Evolutionary conservation across 371 early-diverging fungal genomes (phyloP), one percentile per base, ranked within the genome.

Genomic region (Haplosporangium sp.): DNA sequence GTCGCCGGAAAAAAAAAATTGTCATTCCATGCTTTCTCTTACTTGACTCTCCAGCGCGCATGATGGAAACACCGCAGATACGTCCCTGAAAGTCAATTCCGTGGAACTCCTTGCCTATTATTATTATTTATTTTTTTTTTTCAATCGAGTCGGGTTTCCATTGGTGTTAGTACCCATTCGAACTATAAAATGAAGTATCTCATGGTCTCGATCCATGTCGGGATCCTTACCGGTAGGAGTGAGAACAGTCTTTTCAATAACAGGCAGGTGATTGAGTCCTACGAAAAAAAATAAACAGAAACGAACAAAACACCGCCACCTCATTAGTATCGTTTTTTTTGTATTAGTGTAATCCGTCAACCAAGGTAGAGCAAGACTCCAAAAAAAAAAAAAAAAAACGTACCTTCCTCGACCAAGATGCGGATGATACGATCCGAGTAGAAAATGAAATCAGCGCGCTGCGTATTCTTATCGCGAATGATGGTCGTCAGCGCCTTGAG

Each of bases 31-130:
- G 20, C 11, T 59, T 12, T 9, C 87, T 89, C 74, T 63, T 77
- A 77, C 79, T 96, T 13, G 95, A 89, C 82, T 96, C 96, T 80
- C 97, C 97, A 46, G 96, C 97, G 23, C 97, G 86, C 96, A 97
- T 96, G 61, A 96, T 96, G 45, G 95, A 95, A 7, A 97, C 95
- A 64, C 97, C 97, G 82, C 97, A 97, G 68, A 97, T 97, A 62
- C 93, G 88, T 53, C 96, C 96, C 80, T 91, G 85, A 76, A 95
- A 95, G 20, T 86, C 87, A 42, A 93, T 86, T 56, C 96, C 96
- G 41, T 91, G 73, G 73, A 89, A 95, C 50, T 87, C 81, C 38
- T 65, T 70, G 42, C 83, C 86, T 85, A 57, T 38, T 51, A 40
- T 54, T 54, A 61, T 37, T 54, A 8, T 42, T 6, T 60, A 16